Conservation (phyloP, 2,329 filamentous ascomycete species). For the Fusarium nodosum region DNA sequence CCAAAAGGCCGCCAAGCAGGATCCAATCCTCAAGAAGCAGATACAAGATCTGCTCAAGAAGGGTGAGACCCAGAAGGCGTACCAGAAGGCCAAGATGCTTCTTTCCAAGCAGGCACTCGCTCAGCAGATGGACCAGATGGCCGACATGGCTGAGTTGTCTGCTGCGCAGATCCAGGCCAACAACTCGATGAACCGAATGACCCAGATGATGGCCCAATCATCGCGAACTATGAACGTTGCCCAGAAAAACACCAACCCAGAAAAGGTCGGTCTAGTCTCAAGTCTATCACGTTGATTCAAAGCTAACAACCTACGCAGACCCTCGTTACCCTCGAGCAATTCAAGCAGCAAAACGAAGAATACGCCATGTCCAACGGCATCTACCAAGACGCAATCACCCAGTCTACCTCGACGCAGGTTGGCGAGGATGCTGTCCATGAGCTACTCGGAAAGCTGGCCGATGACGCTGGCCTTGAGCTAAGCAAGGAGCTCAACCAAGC, state of each 20-base stretch:
- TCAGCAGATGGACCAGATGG: constrained; percentile 74
- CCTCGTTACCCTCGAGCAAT: constrained; percentile 71
- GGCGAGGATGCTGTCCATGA: constrained; percentile 88
- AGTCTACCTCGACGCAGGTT: constrained; percentile 79
- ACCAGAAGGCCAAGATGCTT: constrained; percentile 73
- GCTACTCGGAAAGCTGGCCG: constrained; percentile 85
- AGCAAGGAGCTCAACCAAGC: constrained; percentile 77
- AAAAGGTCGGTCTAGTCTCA: constrained; percentile 58
- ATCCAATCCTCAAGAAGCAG: constrained; percentile 72
- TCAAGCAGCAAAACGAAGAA: constrained; percentile 73
- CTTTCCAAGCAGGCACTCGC: constrained; percentile 73
- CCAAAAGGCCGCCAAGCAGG: constrained; percentile 71
- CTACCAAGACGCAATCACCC: constrained; percentile 87
- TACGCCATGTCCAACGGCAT: constrained; percentile 77
- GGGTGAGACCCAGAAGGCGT: constrained; percentile 73
- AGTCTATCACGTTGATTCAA: not conserved
- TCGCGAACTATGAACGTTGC: constrained; percentile 70
- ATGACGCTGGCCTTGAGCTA: constrained; percentile 88
- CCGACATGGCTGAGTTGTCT: constrained; percentile 73
- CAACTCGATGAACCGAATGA: constrained; percentile 75
- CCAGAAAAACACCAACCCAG: constrained; percentile 70
- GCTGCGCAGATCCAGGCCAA: constrained; percentile 74
- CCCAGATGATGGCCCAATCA: constrained; percentile 72
- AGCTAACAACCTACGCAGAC: constrained; percentile 58
- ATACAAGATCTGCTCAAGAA: constrained; percentile 74